Conservation (phyloP, 164 flowering plant species). For the Kingdonia uniflora region DNA sequence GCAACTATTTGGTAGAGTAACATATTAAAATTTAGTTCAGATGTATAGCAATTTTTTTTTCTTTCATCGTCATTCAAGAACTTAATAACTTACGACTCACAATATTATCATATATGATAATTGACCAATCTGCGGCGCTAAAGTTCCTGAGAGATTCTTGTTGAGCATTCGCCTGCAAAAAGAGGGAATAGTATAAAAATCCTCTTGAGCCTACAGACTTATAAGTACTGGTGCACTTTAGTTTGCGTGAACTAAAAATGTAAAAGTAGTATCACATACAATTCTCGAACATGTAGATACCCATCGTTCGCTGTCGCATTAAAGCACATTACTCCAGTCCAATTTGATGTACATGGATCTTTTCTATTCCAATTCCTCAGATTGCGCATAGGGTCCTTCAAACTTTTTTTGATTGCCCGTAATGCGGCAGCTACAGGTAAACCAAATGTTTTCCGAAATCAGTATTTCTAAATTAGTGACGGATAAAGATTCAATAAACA, state of each 20-base stretch:
- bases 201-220: no score
- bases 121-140: conserved; percentile 56
- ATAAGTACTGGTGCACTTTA: no score
- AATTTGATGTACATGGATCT: conserved; percentile 70
- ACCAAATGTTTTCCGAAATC: no score
- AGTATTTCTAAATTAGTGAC: no score
- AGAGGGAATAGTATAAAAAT: not conserved
- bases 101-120: conserved; percentile 33
- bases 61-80: not conserved
- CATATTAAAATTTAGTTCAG: not conserved
- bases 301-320: conserved; percentile 31
- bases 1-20: not conserved
- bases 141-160: conserved; percentile 52
- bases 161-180: conserved; percentile 20
- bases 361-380: conserved; percentile 51
- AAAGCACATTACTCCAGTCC: conserved; percentile 67
- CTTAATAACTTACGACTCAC: conserved; percentile 56
- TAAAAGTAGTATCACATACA: conserved; percentile 17
- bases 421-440: conserved; percentile 45
- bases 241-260: no score
- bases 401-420: conserved; percentile 28
- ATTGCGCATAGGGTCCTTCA: conserved; percentile 40
- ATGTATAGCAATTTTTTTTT: not conserved
- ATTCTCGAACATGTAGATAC: conserved; percentile 50
- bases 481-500: no score